Percentiles rank a stretch among this genome's conserved stretches.
phyloP scores from a whole-genome alignment of 2,329 filamentous ascomycete species.

The Exophiala sp. region DNA sequence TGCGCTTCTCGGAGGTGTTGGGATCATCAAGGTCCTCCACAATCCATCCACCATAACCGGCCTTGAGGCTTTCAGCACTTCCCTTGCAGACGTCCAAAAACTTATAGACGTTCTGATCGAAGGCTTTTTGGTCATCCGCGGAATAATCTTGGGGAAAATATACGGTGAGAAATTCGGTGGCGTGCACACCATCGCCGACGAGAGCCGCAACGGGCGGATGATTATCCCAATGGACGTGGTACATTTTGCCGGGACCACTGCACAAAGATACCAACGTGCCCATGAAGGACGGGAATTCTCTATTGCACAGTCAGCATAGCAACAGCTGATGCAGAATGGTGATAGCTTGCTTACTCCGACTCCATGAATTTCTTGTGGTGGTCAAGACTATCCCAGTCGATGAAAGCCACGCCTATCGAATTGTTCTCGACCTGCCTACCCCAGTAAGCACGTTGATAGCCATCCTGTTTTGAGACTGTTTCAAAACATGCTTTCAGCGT shows the following conservation, averaged over 20 bases:
- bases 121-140: slow-evolving; percentile 21
- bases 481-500: slow-evolving; percentile 21
- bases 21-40: slow-evolving; percentile 31
- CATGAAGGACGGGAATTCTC: slow-evolving; percentile 12
- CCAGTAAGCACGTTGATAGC: slow-evolving; percentile 25
- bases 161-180: slow-evolving; percentile 27
- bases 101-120: slow-evolving; percentile 20
- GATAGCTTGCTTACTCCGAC: slow-evolving; percentile 16
- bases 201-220: slow-evolving; percentile 27
- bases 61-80: slow-evolving; percentile 23
- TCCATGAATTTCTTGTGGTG: slow-evolving; percentile 29
- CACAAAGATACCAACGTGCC: not conserved
- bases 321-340: not conserved
- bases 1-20: slow-evolving; percentile 31
- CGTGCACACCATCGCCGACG: slow-evolving; percentile 9
- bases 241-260: slow-evolving; percentile 7
- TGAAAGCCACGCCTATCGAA: slow-evolving; percentile 23
- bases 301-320: slow-evolving; percentile 1
- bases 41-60: slow-evolving; percentile 27
- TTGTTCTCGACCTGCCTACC: slow-evolving; percentile 29
- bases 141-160: slow-evolving; percentile 27
- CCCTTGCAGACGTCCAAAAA: slow-evolving; percentile 16
- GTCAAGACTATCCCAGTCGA: slow-evolving; percentile 31
- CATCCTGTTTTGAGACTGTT: slow-evolving; percentile 27
- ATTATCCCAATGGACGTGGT: slow-evolving; percentile 27